phyloP scores from a whole-genome alignment of 257 asterid genomes.

The Rauvolfia tetraphylla region DNA sequence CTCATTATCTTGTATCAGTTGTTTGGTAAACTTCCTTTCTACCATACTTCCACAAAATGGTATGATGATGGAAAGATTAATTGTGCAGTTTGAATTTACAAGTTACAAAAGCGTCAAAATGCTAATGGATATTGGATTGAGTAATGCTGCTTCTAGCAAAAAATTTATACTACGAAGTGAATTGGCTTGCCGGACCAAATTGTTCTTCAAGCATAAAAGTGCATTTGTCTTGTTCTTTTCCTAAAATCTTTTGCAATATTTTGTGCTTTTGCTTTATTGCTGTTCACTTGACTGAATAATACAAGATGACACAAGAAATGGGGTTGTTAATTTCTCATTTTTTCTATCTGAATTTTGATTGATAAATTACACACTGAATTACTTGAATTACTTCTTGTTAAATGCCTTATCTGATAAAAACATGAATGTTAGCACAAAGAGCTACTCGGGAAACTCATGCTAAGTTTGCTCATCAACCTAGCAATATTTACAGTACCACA shows the following conservation, averaged over 20 bases:
- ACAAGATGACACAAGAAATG: background rate
- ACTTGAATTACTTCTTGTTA: background rate
- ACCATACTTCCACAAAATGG: background rate
- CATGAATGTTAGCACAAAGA: background rate
- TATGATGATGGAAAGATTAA: background rate
- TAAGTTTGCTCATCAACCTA: background rate
- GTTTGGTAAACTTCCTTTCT: background rate
- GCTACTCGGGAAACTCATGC: background rate
- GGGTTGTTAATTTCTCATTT: background rate
- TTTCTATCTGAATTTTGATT: background rate
- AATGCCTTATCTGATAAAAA: background rate
- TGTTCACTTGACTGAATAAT: background rate
- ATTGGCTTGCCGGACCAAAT: background rate
- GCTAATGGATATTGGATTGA: background rate
- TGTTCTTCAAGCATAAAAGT: background rate
- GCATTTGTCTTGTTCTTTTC: background rate
- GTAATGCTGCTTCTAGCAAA: background rate
- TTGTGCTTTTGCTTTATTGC: background rate
- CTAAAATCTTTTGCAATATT: no score
- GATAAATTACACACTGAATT: background rate
- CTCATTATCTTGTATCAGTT: background rate
- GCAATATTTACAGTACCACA: constrained; percentile 1
- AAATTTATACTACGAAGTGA: background rate
- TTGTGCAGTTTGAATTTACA: background rate
- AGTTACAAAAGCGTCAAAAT: background rate